Evolutionary conservation across 805 yeast species (phyloP), one percentile per base, ranked within the genome.

Genomic region (Hanseniaspora taiwanica): DNA sequence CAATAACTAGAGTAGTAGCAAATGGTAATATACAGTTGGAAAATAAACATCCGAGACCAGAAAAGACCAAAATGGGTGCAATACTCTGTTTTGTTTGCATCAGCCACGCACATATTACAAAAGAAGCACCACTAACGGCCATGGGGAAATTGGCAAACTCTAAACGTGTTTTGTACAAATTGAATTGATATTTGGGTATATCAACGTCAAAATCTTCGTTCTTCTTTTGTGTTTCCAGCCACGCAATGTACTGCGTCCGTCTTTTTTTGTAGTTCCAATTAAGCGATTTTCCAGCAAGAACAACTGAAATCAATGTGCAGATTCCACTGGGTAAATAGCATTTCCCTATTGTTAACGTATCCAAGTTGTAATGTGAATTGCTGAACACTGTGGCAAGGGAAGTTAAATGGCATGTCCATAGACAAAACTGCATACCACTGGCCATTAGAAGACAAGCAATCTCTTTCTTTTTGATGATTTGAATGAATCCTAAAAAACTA

Each of bases 281-380:
- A 48, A 81, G 52, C 3, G 73, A 33, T 46, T 65, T 62, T 1
- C 94, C 94, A 3, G 76, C 58, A 0, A 54, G 27, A 0, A 83
- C 45, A 0, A 87, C 72, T 19, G 89, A 84, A 0, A 65, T 31
- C 13, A 81, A 54, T 3, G 83, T 72, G 9, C 79, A 80, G 0
- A 72, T 48, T 13, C 95, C 95, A 17, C 79, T 75, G 3, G 94
- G 81, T 33, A 85, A 63, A 51, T 76, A 85, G 41, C 84, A 74
- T 14, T 75, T 58, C 3, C 94, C 94, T 31, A 82, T 72, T 36
- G 73, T 65, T 35, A 73, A 59, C 1, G 76, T 69, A 1, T 68
- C 47, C 44, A 74, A 70, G 21, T 65, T 58, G 47, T 83, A 82
- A 4, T 60, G 46, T 7, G 56, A 54, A 24, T 71, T 62, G 2